These are phyloP conservation scores for Anaeramoeba flamelloides DNA, from an alignment of 78 protist genomes.

Conservation along the genomic window DNA sequence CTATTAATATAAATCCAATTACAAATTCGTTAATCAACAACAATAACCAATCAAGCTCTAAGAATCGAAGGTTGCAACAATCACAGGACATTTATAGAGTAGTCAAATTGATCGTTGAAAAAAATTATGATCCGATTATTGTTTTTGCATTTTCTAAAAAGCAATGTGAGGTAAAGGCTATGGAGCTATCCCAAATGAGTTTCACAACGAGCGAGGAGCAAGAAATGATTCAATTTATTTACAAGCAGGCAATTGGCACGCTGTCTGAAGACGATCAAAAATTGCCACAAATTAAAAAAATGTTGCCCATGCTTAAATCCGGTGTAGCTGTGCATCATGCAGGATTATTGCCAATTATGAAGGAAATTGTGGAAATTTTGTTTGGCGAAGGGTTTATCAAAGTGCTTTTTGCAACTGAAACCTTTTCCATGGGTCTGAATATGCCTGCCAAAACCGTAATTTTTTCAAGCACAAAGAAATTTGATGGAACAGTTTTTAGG, in stretches of 20 bases:
- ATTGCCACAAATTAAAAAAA: too few relatives aligned
- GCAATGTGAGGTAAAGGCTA: slow-evolving; percentile 15
- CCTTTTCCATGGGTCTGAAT: slow-evolving; percentile 98
- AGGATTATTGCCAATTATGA: slow-evolving; percentile 80
- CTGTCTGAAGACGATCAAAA: too few relatives aligned
- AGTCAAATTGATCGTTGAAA: slow-evolving; percentile 61
- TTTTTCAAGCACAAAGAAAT: slow-evolving; percentile 50
- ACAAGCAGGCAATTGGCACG: too few relatives aligned
- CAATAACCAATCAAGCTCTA: too few relatives aligned
- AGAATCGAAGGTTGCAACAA: too few relatives aligned
- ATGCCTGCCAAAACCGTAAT: slow-evolving; percentile 91
- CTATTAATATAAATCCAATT: too few relatives aligned
- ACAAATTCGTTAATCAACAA: too few relatives aligned
- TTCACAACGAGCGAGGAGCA: slow-evolving; percentile 37
- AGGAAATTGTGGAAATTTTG: slow-evolving; percentile 39
- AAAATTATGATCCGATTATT: slow-evolving; percentile 43
- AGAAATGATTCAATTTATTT: background rate
- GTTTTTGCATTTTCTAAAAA: slow-evolving; percentile 34
- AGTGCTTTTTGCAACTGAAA: slow-evolving; percentile 90
- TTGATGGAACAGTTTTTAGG: slow-evolving; percentile 72
- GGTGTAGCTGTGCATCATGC: slow-evolving; percentile 91
- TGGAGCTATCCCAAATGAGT: slow-evolving; percentile 21
- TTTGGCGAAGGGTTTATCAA: slow-evolving; percentile 3
- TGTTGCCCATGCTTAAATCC: too few relatives aligned
- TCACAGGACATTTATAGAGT: slow-evolving; percentile 18